Percentiles rank a stretch among this genome's conserved stretches.
Conservation (phyloP, 1,139 yeast species). For the Geotrichum restrictum region DNA sequence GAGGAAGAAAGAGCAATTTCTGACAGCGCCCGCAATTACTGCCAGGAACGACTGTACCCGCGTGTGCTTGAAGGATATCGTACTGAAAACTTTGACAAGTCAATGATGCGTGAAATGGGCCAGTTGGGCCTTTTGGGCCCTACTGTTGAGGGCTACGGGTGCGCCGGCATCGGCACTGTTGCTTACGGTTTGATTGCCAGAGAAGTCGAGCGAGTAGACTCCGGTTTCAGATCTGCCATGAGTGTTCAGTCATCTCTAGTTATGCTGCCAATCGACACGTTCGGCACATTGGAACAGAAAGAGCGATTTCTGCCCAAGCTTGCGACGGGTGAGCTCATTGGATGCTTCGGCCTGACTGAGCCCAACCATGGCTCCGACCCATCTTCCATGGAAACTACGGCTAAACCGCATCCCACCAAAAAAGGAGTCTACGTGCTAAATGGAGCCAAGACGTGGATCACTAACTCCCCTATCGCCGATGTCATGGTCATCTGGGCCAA, state of each 20-base stretch:
- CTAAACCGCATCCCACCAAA: constrained; percentile 43
- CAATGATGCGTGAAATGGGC: constrained; percentile 43
- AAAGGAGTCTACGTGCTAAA: constrained; percentile 42
- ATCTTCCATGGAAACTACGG: constrained; percentile 45
- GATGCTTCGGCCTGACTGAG: constrained; percentile 46
- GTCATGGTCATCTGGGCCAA: constrained; percentile 45
- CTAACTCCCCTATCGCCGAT: constrained; percentile 47
- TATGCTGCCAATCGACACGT: constrained; percentile 44
- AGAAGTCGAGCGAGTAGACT: constrained; percentile 46
- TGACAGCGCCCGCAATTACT: constrained; percentile 42
- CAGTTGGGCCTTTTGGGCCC: constrained; percentile 44
- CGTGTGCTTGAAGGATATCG: constrained; percentile 43
- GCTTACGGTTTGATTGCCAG: constrained; percentile 46
- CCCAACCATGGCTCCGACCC: constrained; percentile 49
- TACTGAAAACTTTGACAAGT: constrained; percentile 40
- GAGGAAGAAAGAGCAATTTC: constrained; percentile 44
- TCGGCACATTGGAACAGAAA: constrained; percentile 44
- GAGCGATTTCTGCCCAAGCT: constrained; percentile 42
- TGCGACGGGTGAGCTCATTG: constrained; percentile 45
- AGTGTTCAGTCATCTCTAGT: constrained; percentile 47
- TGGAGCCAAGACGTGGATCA: constrained; percentile 47
- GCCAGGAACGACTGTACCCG: constrained; percentile 42
- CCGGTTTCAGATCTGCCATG: constrained; percentile 46
- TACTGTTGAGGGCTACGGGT: constrained; percentile 44
- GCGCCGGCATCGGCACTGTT: constrained; percentile 43